A percentile compares a stretch with the other conserved stretches of the same genome.
These are phyloP conservation scores for Alternaria infectoria DNA, from an alignment of 2,329 filamentous ascomycete species.

Conservation along the genomic window DNA sequence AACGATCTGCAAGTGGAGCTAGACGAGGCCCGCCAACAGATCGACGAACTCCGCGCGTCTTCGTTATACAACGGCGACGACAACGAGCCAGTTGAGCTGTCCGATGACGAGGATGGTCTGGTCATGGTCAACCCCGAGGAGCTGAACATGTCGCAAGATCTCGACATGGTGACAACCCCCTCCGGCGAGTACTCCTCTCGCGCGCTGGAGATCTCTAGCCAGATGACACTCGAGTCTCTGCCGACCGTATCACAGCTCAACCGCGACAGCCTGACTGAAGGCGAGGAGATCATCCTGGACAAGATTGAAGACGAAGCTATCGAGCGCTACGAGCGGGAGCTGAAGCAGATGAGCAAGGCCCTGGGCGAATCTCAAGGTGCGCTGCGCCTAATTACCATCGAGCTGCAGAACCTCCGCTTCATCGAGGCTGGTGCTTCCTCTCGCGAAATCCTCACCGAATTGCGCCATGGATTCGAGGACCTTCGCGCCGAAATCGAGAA, in stretches of 20 bases:
- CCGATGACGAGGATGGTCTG: conserved; percentile 39
- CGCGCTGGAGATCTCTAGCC: conserved; percentile 35
- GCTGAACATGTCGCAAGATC: conserved; percentile 37
- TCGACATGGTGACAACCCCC: conserved; percentile 33
- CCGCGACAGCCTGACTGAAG: conserved; percentile 33
- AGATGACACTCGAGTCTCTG: conserved; percentile 39
- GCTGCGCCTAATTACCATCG: conserved; percentile 52
- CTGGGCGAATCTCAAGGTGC: conserved; percentile 50
- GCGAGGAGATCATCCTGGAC: conserved; percentile 27
- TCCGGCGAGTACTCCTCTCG: conserved; percentile 39
- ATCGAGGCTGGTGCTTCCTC: conserved; percentile 40
- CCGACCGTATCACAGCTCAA: conserved; percentile 31
- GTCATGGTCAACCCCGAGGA: conserved; percentile 44
- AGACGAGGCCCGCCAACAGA: conserved; percentile 43
- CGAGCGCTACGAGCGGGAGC: conserved; percentile 48
- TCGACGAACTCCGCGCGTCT: conserved; percentile 43
- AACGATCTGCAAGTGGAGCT: conserved; percentile 44
- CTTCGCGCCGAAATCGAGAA: conserved; percentile 50
- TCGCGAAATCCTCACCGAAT: conserved; percentile 46
- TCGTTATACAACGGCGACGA: conserved; percentile 39
- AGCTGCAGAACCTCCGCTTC: conserved; percentile 53
- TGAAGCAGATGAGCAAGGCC: conserved; percentile 47
- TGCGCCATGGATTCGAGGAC: conserved; percentile 51
- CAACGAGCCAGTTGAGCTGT: conserved; percentile 27
- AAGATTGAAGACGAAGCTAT: conserved; percentile 45